Evolutionary conservation across 257 asterid species (phyloP), one percentile per base, ranked within the genome.

Genomic region (Leonotis leonurus): DNA sequence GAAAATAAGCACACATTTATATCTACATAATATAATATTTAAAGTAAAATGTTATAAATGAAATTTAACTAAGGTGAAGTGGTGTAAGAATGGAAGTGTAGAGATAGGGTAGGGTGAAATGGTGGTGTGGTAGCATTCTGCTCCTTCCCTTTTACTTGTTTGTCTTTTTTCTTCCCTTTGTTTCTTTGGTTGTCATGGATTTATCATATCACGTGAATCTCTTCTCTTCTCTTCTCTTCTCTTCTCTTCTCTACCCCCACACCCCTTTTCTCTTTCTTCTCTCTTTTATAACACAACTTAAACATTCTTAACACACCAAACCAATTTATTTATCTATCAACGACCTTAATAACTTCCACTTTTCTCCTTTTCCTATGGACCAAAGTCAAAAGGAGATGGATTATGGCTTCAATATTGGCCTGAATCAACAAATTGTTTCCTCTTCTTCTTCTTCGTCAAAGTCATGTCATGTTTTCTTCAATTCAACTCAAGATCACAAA

Each of bases 71-170:
- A 4, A 8, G n/a, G n/a, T n/a, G n/a, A n/a, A n/a, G n/a, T n/a
- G n/a, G n/a, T 13, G 46, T 55, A 32, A 56, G 48, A 58, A 58
- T 50, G 55, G 46, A 55, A 66, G 29, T 35, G 71, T 61, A 36
- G 60, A 75, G 96, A 88, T 88, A 85, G 96, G 89, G 91, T 81
- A 83, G 44, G 77, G 85, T 73, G 71, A 75, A 71, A 74, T 72
- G 91, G 82, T 83, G 93, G 90, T 89, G 96, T 89, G 95, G 96
- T 85, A 63, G 85, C 80, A 83, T 82, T 82, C 88, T 74, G 37
- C 85, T 88, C 83, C 73, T 75, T 72, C 81, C 83, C 62, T 73
- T 79, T 56, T 10, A 14, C 44, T 5, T 10, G 1, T 27, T 80
- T 80, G 84, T 62, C 77, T 75, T 62, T 24, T 66, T 39, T 56